These are phyloP conservation scores for Trichoderma koningiopsis DNA, from an alignment of 2,329 filamentous ascomycete species.

Conservation along the genomic window DNA sequence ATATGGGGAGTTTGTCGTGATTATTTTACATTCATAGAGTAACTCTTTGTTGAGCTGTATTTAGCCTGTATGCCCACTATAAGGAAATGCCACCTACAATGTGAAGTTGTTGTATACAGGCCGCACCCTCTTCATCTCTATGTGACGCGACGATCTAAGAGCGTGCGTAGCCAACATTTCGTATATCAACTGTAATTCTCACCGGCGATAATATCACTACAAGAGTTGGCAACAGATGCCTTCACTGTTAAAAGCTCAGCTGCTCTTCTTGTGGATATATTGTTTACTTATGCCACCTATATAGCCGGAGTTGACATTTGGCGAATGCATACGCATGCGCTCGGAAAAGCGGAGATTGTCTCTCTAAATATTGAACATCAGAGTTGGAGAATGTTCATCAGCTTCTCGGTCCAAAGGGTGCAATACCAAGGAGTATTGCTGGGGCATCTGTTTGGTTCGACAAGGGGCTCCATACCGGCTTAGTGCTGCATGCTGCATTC, in stretches of 20 bases:
- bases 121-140: neutral
- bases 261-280: neutral
- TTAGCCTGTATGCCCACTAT: no score
- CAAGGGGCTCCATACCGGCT: neutral
- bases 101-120: neutral
- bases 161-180: neutral
- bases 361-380: neutral
- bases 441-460: neutral
- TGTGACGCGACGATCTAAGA: neutral
- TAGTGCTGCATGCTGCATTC: neutral
- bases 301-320: neutral
- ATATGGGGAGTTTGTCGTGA: no score
- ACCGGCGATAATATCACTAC: neutral
- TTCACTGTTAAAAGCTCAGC: neutral
- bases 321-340: neutral
- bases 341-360: neutral
- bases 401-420: conserved; percentile 6
- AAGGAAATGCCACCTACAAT: no score
- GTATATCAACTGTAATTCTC: neutral
- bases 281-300: neutral
- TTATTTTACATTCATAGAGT: no score
- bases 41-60: no score
- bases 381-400: neutral
- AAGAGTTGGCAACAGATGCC: neutral
- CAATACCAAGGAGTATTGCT: neutral